These are phyloP conservation scores for Penicillium corylophilum DNA, from an alignment of 2,329 filamentous ascomycete genomes.

Conservation along the genomic window DNA sequence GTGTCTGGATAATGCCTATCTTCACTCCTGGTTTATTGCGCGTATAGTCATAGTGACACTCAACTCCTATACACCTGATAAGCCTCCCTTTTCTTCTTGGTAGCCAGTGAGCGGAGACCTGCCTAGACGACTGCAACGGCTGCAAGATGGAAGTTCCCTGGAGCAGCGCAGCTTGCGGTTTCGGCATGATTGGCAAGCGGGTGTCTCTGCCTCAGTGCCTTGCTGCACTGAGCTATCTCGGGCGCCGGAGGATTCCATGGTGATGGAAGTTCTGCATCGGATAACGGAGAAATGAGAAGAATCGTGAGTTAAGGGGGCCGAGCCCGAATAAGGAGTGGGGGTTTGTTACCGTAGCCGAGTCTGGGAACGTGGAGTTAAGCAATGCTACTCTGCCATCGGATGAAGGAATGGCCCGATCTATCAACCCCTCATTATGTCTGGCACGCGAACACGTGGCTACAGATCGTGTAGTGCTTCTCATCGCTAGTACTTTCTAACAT, in stretches of 20 bases:
- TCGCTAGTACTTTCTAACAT: too few species aligned
- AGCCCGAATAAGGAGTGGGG: too few species aligned
- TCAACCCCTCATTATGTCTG: background rate
- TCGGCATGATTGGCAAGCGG: constrained; percentile 14
- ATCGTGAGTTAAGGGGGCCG: background rate
- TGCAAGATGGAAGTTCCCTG: constrained; percentile 9
- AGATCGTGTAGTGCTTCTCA: too few species aligned
- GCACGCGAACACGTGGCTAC: too few species aligned
- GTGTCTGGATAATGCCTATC: constrained; percentile 5
- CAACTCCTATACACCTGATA: background rate
- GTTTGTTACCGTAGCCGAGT: background rate
- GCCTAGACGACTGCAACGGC: constrained; percentile 6
- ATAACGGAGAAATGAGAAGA: background rate
- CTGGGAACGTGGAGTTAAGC: background rate
- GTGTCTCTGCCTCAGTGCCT: constrained; percentile 20
- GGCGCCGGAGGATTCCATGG: constrained; percentile 5
- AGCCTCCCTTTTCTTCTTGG: background rate
- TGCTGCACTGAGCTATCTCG: constrained; percentile 1
- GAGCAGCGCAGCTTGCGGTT: constrained; percentile 13
- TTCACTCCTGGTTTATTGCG: constrained; percentile 7
- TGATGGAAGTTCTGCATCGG: background rate
- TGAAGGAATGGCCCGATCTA: background rate
- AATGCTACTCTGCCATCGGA: constrained; percentile 5
- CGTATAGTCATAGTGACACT: constrained; percentile 4
- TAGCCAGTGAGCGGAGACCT: background rate